Evolutionary conservation across 805 yeast genomes (phyloP), one percentile per base, ranked within the genome.

Genomic region (Danielia reshetovae): DNA sequence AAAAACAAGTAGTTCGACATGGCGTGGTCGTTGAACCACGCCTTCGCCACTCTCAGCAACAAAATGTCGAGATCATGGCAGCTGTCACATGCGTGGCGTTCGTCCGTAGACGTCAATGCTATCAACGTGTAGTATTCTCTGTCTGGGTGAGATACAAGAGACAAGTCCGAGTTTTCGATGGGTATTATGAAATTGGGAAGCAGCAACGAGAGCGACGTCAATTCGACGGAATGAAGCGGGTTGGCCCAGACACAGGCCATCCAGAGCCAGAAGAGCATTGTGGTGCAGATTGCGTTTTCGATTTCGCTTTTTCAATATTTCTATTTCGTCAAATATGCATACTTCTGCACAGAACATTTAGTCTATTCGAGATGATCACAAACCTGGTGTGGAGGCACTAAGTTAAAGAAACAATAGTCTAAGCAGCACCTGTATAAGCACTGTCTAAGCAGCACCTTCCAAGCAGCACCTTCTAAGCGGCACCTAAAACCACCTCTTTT

Each of bases 71-170:
- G 60, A 5, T 55, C 60, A 13, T 35, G 39, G 49, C 90, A 82
- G 18, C 65, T 45, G 0, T 39, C 57, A 45, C 87, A 81, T 0
- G 59, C 62, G 35, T 69, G 67, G 15, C 60, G 49, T 4, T 58
- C 60, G 25, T 52, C 54, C 0, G 70, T 49, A 3, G 85, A 70
- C 0, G 87, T 79, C 26, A 79, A 59, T n/a, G 72, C 54, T 1
- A 78, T 35, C 2, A 81, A 56, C 6, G 77, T 56, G 45, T 56
- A 74, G 53, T 77, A 74, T 30, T 73, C 78, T 32, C 77, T 32
- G 13, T 40, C 19, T 13, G 33, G 36, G 18, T 30, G 43, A 18
- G 44, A 38, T 19, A 46, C 14, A 6, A 34, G 27, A 10, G 41
- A 32, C 12, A 46, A 27, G 25, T 46, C 34, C 8, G 49, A 32